phyloP scores from a whole-genome alignment of 2,329 filamentous ascomycete genomes.

The Fusarium avenaceum region DNA sequence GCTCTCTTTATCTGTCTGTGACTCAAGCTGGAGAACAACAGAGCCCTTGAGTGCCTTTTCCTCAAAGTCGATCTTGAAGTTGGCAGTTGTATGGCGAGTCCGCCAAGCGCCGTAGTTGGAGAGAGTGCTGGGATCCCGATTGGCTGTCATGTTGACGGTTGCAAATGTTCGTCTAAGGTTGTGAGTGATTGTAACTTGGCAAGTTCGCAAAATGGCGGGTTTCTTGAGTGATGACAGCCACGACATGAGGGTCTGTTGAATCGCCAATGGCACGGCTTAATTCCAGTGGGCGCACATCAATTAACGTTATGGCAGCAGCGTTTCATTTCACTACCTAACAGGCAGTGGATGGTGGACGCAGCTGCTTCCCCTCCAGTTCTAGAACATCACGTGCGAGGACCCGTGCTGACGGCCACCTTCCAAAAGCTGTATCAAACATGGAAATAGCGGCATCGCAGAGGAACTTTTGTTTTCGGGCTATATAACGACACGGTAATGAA shows the following conservation, averaged over 20 bases:
- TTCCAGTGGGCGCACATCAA: slow-evolving; percentile 20
- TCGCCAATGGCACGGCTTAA: slow-evolving; percentile 31
- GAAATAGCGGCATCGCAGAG: slow-evolving; percentile 16
- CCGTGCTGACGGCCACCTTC: slow-evolving; percentile 20
- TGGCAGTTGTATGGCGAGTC: slow-evolving; percentile 85
- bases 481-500: slow-evolving; percentile 8
- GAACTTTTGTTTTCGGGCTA: slow-evolving; percentile 21
- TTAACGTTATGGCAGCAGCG: slow-evolving; percentile 23
- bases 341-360: background rate
- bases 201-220: slow-evolving; percentile 44
- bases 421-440: slow-evolving; percentile 28
- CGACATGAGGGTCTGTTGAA: slow-evolving; percentile 43
- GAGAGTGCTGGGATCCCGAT: slow-evolving; percentile 87
- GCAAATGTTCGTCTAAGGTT: slow-evolving; percentile 50
- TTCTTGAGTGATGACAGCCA: slow-evolving; percentile 49
- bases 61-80: slow-evolving; percentile 87
- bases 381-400: slow-evolving; percentile 36
- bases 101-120: slow-evolving; percentile 92
- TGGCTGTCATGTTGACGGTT: slow-evolving; percentile 51
- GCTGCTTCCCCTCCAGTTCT: slow-evolving; percentile 27
- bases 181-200: slow-evolving; percentile 43
- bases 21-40: slow-evolving; percentile 82
- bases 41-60: slow-evolving; percentile 81
- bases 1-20: slow-evolving; percentile 78
- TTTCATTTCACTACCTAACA: background rate